A percentile compares a stretch with the other conserved stretches of the same genome.
phyloP scores from a whole-genome alignment of 495 filamentous ascomycete genomes.

The Coniosporium apollinis region DNA sequence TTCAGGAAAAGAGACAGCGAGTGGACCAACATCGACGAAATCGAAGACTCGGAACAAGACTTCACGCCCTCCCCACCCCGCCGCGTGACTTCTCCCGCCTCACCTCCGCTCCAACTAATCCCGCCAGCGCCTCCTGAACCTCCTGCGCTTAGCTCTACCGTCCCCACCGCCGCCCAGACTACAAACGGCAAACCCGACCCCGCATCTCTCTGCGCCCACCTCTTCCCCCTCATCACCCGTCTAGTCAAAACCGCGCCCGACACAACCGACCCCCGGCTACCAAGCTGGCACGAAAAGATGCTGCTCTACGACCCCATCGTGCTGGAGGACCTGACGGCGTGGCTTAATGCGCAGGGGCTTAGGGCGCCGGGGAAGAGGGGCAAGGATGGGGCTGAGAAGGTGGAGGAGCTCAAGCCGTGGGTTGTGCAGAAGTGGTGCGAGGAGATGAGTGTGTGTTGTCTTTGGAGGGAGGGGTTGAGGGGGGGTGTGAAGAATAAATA shows the following conservation, averaged over 20 bases:
- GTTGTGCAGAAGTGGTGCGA: constrained; percentile 78
- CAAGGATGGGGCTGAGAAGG: constrained; percentile 20
- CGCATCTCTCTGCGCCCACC: constrained; percentile 4
- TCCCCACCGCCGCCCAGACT: neutral
- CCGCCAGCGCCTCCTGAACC: neutral
- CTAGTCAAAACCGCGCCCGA: constrained; percentile 38
- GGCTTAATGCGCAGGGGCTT: constrained; percentile 63
- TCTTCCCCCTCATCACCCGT: constrained; percentile 47
- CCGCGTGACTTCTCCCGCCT: constrained; percentile 7
- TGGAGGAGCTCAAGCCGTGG: constrained; percentile 40
- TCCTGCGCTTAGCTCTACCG: neutral
- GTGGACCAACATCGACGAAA: constrained; percentile 21
- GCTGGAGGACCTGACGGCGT: constrained; percentile 68
- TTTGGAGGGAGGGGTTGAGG: constrained; percentile 11
- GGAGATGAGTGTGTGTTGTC: constrained; percentile 28
- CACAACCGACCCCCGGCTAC: constrained; percentile 31
- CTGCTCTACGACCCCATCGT: constrained; percentile 86
- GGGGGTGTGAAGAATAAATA: constrained; percentile 7
- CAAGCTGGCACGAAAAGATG: constrained; percentile 79
- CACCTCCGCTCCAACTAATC: constrained; percentile 3
- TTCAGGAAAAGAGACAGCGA: neutral
- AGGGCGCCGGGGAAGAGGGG: constrained; percentile 11
- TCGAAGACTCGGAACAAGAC: constrained; percentile 19
- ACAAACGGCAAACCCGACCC: constrained; percentile 7
- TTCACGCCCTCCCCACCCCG: constrained; percentile 18